Conservation (phyloP, 495 filamentous ascomycete genomes). For the Tuber microsphaerosporum region DNA sequence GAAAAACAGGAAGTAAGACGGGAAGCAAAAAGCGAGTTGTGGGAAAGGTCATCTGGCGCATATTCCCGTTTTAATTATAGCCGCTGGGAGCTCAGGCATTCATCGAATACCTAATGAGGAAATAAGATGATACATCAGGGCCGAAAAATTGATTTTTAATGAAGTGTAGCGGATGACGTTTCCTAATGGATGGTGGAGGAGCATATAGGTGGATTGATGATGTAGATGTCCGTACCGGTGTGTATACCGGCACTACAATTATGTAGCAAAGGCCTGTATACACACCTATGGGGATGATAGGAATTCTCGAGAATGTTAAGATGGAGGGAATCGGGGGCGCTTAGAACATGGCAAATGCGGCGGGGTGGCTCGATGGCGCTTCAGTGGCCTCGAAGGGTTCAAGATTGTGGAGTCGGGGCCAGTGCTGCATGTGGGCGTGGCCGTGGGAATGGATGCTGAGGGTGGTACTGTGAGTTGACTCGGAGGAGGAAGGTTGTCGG, state of each 20-base stretch:
- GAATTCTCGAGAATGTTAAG: not conserved
- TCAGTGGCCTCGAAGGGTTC: not conserved
- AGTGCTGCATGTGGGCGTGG: not conserved
- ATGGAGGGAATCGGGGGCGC: not conserved
- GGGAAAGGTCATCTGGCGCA: no score
- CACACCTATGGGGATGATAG: not conserved
- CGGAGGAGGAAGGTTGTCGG: no score
- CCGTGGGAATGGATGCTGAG: not conserved
- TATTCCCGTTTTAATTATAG: no score
- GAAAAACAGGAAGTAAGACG: no score
- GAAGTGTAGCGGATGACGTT: not conserved
- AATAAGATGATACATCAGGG: no score
- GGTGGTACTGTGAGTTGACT: no score
- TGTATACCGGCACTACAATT: fast-evolving
- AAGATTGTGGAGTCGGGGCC: not conserved
- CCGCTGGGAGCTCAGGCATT: no score
- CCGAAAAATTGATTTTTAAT: no score
- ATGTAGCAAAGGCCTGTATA: not conserved
- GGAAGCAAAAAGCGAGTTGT: no score
- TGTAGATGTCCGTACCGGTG: not conserved
- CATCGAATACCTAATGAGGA: no score
- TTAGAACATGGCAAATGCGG: not conserved
- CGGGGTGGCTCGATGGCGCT: not conserved
- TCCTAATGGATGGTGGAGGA: not conserved
- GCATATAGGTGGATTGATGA: not conserved